Evolutionary conservation across 352 stramenopile genomes (phyloP).

Genomic region (Phytophthora foliorum): DNA sequence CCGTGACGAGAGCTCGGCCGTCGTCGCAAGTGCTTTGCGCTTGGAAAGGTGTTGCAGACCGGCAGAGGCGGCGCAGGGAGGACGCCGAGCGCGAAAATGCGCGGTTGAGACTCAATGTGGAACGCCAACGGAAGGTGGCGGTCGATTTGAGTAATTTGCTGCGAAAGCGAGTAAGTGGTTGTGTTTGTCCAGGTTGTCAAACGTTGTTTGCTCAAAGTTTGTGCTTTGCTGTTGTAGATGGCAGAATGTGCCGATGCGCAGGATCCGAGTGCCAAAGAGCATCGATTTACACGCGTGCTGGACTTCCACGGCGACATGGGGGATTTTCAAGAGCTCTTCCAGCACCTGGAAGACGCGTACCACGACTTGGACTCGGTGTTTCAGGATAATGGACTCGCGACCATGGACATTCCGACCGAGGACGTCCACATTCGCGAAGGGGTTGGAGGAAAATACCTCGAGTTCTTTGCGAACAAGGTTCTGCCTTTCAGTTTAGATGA

Average conservation of each 20-base stretch:
- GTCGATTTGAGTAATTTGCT: conserved; percentile 37
- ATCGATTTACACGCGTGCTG: conserved; percentile 31
- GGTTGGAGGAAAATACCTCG: conserved; percentile 41
- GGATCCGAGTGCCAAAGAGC: conserved; percentile 31
- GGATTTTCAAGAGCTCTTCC: conserved; percentile 43
- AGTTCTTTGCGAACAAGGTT: conserved; percentile 46
- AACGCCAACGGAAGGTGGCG: conserved; percentile 42
- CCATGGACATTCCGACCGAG: conserved; percentile 36
- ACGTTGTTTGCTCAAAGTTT: background rate
- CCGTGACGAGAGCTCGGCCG: conserved; percentile 11
- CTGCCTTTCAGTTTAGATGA: conserved; percentile 38
- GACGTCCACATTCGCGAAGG: conserved; percentile 48
- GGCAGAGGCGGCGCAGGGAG: conserved; percentile 45
- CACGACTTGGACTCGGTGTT: conserved; percentile 39
- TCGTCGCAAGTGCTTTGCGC: conserved; percentile 37
- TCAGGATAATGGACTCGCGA: conserved; percentile 37
- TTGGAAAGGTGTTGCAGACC: conserved; percentile 41
- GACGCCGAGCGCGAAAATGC: conserved; percentile 52
- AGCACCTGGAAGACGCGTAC: conserved; percentile 38
- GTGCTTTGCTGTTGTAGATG: conserved; percentile 26
- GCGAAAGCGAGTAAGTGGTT: conserved; percentile 21
- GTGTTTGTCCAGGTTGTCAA: background rate
- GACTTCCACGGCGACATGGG: conserved; percentile 39
- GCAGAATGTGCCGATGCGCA: conserved; percentile 32
- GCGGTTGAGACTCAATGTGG: conserved; percentile 49